Conservation (phyloP, 257 asterid genomes). For the Nicotiana undulata region DNA sequence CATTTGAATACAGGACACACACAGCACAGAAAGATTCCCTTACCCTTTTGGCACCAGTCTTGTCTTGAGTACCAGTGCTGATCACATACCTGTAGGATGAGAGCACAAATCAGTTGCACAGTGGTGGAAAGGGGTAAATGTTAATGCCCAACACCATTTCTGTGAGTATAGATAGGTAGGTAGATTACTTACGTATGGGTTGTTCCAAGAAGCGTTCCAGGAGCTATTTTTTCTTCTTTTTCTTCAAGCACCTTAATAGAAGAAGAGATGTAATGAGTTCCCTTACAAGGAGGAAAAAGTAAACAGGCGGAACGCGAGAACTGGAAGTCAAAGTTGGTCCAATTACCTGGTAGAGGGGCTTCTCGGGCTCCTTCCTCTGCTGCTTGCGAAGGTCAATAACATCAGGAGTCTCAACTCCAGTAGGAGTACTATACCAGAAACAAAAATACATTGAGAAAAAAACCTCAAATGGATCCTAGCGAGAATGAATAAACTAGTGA, state of each 20-base stretch:
- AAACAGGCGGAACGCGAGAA: not conserved
- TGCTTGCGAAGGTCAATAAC: constrained; percentile 98
- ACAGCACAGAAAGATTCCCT: not conserved
- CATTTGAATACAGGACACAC: not conserved
- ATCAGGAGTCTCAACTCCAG: constrained; percentile 99
- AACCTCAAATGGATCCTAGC: not conserved
- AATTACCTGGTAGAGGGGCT: constrained; percentile 86
- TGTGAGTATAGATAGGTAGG: not conserved
- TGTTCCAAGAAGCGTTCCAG: constrained; percentile 78
- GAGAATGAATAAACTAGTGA: not conserved
- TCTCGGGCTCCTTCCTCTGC: constrained; percentile 98
- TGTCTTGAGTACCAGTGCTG: constrained; percentile 86
- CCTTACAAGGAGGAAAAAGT: not conserved
- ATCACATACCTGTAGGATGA: constrained; percentile 64
- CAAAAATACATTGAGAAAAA: constrained; percentile 15
- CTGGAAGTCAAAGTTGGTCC: not conserved
- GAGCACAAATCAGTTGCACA: constrained; percentile 5
- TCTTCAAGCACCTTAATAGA: constrained; percentile 76
- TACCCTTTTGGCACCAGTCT: constrained; percentile 90
- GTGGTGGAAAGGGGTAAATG: not conserved
- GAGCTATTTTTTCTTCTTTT: constrained; percentile 83
- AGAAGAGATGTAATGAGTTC: not conserved
- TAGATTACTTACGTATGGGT: constrained; percentile 60
- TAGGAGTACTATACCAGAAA: constrained; percentile 64
- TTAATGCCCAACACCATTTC: too few species aligned